Percentiles rank a stretch among this genome's conserved stretches.
These are phyloP conservation scores for Penicillium sp. DNA, from an alignment of 2,329 filamentous ascomycete species.

Conservation along the genomic window DNA sequence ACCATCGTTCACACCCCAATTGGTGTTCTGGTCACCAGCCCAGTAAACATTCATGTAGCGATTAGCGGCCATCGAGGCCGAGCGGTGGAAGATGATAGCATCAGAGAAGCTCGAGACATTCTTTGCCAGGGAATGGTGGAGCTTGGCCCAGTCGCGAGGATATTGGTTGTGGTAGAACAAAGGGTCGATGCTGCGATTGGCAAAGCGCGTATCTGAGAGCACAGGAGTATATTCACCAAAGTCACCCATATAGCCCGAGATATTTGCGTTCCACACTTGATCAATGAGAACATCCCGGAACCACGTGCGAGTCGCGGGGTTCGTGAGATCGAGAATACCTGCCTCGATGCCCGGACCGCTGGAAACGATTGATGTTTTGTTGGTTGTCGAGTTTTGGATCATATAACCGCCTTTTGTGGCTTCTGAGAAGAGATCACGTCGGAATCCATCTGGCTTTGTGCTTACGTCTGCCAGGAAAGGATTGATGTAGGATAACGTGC, in stretches of 20 bases:
- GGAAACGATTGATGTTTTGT: conserved; percentile 39
- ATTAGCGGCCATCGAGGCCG: conserved; percentile 37
- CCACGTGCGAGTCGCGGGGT: conserved; percentile 37
- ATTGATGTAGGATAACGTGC: conserved; percentile 39
- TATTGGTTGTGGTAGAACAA: conserved; percentile 44
- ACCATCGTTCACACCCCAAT: conserved; percentile 41
- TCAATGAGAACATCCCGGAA: conserved; percentile 38
- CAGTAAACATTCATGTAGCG: conserved; percentile 45
- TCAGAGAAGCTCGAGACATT: conserved; percentile 35
- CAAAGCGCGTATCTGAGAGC: conserved; percentile 31
- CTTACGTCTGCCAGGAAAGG: conserved; percentile 42
- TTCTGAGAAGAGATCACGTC: conserved; percentile 39
- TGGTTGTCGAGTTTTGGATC: conserved; percentile 42
- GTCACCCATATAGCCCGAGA: conserved; percentile 43
- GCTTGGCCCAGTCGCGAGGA: conserved; percentile 38
- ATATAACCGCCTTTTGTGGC: conserved; percentile 36
- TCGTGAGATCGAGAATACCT: conserved; percentile 44
- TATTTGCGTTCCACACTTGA: conserved; percentile 42
- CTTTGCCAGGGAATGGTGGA: conserved; percentile 37
- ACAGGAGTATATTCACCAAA: conserved; percentile 44
- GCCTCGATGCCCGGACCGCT: conserved; percentile 43
- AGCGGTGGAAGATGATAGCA: conserved; percentile 42
- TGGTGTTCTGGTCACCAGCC: conserved; percentile 43
- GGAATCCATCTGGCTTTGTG: conserved; percentile 37
- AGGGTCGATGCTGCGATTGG: conserved; percentile 33